Evolutionary conservation across 2,329 filamentous ascomycete genomes (phyloP).

Genomic region (Colletotrichum simmondsii): DNA sequence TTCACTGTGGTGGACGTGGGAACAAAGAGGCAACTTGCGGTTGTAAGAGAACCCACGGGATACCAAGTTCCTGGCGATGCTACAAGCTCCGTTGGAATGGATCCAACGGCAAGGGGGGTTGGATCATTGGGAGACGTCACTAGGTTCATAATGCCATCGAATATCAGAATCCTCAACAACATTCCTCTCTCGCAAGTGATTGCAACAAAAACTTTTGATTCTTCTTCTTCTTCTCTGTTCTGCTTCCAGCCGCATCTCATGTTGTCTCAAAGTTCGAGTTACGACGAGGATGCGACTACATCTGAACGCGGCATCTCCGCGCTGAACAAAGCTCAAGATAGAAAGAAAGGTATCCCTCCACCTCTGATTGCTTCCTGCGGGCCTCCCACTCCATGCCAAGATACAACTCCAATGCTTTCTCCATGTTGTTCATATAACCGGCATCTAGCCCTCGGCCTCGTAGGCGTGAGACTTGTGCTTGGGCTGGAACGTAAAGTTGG

Average conservation of each 20-base stretch:
- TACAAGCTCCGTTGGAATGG: background rate
- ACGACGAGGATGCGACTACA: background rate
- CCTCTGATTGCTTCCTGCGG: background rate
- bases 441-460: slow-evolving; percentile 74
- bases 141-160: background rate
- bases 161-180: background rate
- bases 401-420: background rate
- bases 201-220: background rate
- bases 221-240: background rate
- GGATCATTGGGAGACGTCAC: background rate
- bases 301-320: background rate
- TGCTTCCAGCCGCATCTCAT: background rate
- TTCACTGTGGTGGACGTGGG: background rate
- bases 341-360: background rate
- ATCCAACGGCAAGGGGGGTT: background rate
- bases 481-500: slow-evolving; percentile 92
- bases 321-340: background rate
- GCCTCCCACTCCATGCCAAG: background rate
- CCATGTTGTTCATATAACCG: background rate
- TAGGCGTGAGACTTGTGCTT: slow-evolving; percentile 98
- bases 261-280: background rate
- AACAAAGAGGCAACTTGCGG: background rate
- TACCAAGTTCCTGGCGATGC: background rate
- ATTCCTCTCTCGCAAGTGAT: background rate
- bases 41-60: background rate